Conservation (phyloP, 1,139 yeast species). For the Tardiomyces digboiensis region DNA sequence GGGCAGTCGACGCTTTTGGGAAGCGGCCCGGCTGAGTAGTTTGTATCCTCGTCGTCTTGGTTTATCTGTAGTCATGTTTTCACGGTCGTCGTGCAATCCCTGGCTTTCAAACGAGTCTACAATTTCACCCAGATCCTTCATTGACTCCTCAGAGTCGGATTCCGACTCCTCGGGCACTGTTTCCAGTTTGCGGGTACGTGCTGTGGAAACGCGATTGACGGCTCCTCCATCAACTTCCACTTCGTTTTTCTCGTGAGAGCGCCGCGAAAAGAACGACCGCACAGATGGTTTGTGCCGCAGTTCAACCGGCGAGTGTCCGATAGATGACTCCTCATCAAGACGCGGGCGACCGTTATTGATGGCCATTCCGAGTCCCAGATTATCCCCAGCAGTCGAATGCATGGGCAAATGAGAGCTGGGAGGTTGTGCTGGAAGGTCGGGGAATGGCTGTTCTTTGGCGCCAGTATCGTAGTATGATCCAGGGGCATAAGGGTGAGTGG, state of each 20-base stretch:
- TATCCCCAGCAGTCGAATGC: not conserved
- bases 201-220: not conserved
- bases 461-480: not conserved
- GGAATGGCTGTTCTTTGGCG: not conserved
- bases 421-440: not conserved
- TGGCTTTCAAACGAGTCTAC: not conserved
- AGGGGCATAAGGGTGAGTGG: too few species aligned
- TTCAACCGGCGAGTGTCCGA: not conserved
- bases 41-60: constrained; percentile 1
- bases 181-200: not conserved
- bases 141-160: not conserved
- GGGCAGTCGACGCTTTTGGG: constrained; percentile 1
- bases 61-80: not conserved
- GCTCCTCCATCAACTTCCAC: not conserved
- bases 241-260: constrained; percentile 3
- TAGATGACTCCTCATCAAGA: not conserved
- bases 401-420: not conserved
- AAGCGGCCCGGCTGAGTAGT: not conserved
- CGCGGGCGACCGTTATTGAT: not conserved
- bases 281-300: constrained; percentile 3
- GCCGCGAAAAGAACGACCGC: constrained; percentile 7
- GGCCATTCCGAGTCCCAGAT: not conserved
- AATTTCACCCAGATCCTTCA: not conserved
- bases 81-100: not conserved
- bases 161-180: not conserved